Base-by-base conservation (phyloP, 2,329 filamentous ascomycete genomes). In the Penicillium rolfsii region DNA sequence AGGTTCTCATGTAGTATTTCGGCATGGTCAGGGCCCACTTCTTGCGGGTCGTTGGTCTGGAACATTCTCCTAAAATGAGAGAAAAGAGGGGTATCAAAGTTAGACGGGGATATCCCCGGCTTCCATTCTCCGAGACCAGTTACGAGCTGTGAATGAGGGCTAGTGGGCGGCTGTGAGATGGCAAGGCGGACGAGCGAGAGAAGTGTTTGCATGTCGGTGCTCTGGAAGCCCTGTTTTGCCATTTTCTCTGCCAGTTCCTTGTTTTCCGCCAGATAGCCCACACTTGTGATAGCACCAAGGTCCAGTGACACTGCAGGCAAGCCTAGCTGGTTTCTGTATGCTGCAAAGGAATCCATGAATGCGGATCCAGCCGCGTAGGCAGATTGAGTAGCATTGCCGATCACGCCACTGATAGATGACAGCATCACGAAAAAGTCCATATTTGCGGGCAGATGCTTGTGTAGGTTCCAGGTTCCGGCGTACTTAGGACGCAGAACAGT, bases 371-470 rank as follows among this genome's bases (percentile, higher is more conserved):
- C 74, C 7, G 72, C 72, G 59, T 80, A 80, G 55, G 76, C 79
- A 12, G 80, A 74, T 58, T 84, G 73, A 3, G 78, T 77, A 1
- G 76, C 64, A 49, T 82, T 81, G 4, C 82, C 82, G 3, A 81
- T 68, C 6, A 82, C 64, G 2, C 76, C 76, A 53, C 76, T 75
- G 3, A 75, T 67, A 3, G 78, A 80, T 0, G 75, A 77, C 9
- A 79, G 66, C 59, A 76, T 70, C 53, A 79, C 56, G 65, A 81
- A 79, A 61, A 79, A 80, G 59, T 79, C 76, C 5, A 73, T 53
- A 43, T 74, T 38, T 1, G 28, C 12, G 9, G 65, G 71, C 4
- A 72, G 59, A 24, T 67, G 48, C 4, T 56, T 50, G 58, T 75
- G 70, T 7, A 75, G 57, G 48, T 74, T 75, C 67, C 69, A 72